A percentile compares a stretch with the other conserved stretches of the same genome.
Conservation (phyloP, 768 basidiomycete genomes). For the Agaricus sinodeliciosus region DNA sequence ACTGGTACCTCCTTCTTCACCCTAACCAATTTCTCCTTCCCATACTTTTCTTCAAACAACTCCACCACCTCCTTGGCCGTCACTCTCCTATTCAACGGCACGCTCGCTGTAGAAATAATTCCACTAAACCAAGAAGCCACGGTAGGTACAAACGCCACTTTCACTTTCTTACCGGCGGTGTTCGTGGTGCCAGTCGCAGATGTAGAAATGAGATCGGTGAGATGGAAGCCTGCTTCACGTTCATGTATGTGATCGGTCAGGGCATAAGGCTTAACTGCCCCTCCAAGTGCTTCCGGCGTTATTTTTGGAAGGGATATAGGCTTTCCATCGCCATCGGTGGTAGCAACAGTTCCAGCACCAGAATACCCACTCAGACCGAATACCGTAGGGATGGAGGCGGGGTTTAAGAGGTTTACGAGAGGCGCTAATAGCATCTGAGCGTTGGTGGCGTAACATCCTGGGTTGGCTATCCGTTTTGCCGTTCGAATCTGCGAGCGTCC, state of each 20-base stretch:
- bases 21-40: constrained; percentile 63
- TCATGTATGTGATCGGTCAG: constrained; percentile 99
- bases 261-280: constrained; percentile 78
- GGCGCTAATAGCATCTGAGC: constrained; percentile 90
- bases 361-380: constrained; percentile 94
- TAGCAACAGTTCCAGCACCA: constrained; percentile 84
- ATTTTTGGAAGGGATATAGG: constrained; percentile 81
- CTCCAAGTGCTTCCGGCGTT: constrained; percentile 62
- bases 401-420: constrained; percentile 64
- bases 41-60: constrained; percentile 77
- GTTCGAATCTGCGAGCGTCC: constrained; percentile 58
- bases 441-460: constrained; percentile 95
- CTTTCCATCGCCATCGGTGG: constrained; percentile 59
- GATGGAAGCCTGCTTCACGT: constrained; percentile 85
- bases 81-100: constrained; percentile 65
- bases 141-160: constrained; percentile 79
- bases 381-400: constrained; percentile 65
- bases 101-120: constrained; percentile 81
- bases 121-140: constrained; percentile 97
- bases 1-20: constrained; percentile 66
- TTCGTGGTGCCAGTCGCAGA: neutral
- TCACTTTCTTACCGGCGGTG: constrained; percentile 21
- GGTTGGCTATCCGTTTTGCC: constrained; percentile 90
- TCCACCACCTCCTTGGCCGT: constrained; percentile 65
- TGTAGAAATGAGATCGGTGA: constrained; percentile 49